Percentiles rank a stretch among this genome's conserved stretches.
Conservation (phyloP, 2,329 filamentous ascomycete species). For the Fusarium musae region DNA sequence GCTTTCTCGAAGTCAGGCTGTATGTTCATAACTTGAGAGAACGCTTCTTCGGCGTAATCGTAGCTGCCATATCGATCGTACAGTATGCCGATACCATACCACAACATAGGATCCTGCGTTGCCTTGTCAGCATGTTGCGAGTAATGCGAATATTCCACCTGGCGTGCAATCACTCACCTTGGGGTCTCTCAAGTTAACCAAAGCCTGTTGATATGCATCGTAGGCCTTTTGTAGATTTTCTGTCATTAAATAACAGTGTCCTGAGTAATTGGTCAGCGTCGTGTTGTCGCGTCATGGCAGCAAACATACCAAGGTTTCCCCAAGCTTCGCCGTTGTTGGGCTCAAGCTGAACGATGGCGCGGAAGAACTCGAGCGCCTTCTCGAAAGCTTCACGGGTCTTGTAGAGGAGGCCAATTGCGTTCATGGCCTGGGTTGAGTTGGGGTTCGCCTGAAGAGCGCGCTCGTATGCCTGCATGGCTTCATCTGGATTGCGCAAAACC, state of each 20-base stretch:
- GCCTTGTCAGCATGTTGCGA: slow-evolving; percentile 18
- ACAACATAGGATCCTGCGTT: slow-evolving; percentile 87
- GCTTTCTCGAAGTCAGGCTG: slow-evolving; percentile 97
- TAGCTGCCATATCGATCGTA: slow-evolving; percentile 97
- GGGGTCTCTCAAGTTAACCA: slow-evolving; percentile 91
- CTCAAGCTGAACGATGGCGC: slow-evolving; percentile 91
- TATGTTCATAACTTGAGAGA: slow-evolving; percentile 99
- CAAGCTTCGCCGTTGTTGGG: slow-evolving; percentile 92
- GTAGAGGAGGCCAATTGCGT: slow-evolving; percentile 90
- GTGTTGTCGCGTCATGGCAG: slow-evolving; percentile 1
- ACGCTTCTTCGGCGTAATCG: slow-evolving; percentile 97
- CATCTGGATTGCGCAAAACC: slow-evolving; percentile 86
- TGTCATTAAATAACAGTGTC: slow-evolving; percentile 99
- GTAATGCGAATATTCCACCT: neutral
- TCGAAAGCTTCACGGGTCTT: slow-evolving; percentile 93
- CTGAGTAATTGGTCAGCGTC: slow-evolving; percentile 56
- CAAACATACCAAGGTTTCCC: slow-evolving; percentile 83
- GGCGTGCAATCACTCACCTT: slow-evolving; percentile 71
- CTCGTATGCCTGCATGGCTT: slow-evolving; percentile 91
- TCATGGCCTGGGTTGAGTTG: slow-evolving; percentile 91
- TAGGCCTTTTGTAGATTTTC: slow-evolving; percentile 98
- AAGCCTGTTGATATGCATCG: slow-evolving; percentile 92
- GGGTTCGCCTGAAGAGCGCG: slow-evolving; percentile 87
- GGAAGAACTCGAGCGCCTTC: slow-evolving; percentile 92
- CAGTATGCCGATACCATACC: slow-evolving; percentile 98